These are phyloP conservation scores for Suillus spraguei DNA, from an alignment of 768 basidiomycete species.

Conservation along the genomic window DNA sequence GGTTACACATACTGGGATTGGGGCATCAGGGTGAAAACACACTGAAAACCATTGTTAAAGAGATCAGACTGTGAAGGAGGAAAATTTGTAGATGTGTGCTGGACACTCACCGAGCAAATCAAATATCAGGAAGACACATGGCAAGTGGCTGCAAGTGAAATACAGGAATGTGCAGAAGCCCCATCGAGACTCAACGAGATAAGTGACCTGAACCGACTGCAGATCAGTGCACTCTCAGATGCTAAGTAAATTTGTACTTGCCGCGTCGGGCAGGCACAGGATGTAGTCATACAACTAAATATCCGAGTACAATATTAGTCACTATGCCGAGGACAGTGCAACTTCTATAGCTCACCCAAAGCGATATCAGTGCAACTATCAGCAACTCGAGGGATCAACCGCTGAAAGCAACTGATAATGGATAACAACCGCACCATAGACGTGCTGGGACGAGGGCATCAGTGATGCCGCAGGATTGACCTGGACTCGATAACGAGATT, in stretches of 20 bases:
- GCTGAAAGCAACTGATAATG: not conserved
- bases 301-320: not conserved
- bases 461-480: no score
- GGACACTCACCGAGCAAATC: not conserved
- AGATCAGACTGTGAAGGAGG: not conserved
- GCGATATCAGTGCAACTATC: not conserved
- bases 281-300: constrained; percentile 1
- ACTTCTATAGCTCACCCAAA: constrained; percentile 1
- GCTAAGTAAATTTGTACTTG: not conserved
- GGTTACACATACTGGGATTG: not conserved
- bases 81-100: constrained; percentile 14
- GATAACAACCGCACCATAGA: not conserved
- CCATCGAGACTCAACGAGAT: constrained; percentile 38
- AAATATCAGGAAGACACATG: not conserved
- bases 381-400: not conserved
- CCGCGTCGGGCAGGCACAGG: not conserved
- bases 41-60: not conserved
- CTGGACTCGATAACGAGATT: not conserved
- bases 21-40: not conserved
- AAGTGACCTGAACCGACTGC: constrained; percentile 17
- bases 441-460: not conserved
- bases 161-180: not conserved
- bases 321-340: not conserved
- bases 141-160: not conserved
- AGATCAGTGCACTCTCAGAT: not conserved